Percentiles rank a stretch among this genome's conserved stretches.
Conservation (phyloP, 129 eudicot genomes). For the Deinandra increscens region DNA sequence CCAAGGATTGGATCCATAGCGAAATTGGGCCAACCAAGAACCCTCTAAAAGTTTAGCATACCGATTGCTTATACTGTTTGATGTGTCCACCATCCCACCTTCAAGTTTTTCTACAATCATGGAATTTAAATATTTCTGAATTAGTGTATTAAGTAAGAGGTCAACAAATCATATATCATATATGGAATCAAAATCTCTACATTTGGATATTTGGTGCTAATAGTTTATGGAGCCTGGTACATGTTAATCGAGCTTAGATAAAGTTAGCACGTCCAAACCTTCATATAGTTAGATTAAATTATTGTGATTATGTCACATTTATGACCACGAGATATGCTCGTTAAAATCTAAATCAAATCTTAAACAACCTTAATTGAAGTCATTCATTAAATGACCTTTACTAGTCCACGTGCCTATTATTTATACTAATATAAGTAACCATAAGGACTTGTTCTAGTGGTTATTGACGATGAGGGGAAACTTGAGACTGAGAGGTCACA, state of each 20-base stretch:
- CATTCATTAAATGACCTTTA: no score
- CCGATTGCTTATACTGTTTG: conserved; percentile 39
- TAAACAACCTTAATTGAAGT: no score
- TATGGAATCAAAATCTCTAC: conserved; percentile 9
- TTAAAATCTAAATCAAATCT: no score
- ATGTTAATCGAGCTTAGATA: not conserved
- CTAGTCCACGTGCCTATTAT: no score
- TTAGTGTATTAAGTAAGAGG: not conserved
- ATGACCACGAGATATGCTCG: no score
- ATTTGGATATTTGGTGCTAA: not conserved
- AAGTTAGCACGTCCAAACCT: not conserved
- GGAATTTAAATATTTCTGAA: not conserved
- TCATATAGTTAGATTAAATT: no score
- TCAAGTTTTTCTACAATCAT: conserved; percentile 24
- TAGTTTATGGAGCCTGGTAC: not conserved
- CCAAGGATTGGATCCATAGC: conserved; percentile 78
- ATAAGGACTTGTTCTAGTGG: no score
- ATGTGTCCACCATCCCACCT: conserved; percentile 45
- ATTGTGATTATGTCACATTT: no score
- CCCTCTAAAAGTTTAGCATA: conserved; percentile 58
- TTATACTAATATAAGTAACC: no score
- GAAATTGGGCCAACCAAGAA: conserved; percentile 68
- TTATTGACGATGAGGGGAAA: no score
- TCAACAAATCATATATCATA: conserved; percentile 12
- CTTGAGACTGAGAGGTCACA: no score